A percentile compares a stretch with the other conserved stretches of the same genome.
Evolutionary conservation across 1,284 basidiomycete species (phyloP).

Genomic region (Cystobasidium slooffiae): DNA sequence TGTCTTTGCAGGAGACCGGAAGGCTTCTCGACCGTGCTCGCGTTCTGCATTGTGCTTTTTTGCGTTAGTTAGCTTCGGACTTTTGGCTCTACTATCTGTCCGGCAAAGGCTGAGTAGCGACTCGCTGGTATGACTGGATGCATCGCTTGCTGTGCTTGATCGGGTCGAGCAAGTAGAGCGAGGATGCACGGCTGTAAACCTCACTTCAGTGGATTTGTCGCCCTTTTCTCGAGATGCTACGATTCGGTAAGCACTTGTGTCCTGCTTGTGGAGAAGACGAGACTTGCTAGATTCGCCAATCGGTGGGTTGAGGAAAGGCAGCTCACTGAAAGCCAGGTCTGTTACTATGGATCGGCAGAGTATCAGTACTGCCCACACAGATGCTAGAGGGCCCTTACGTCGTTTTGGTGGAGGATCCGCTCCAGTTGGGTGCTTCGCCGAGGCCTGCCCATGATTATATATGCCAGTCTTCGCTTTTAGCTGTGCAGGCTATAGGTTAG

Average conservation of each 20-base stretch:
- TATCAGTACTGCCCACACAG: not conserved
- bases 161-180: no score
- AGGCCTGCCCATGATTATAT: conserved; percentile 36
- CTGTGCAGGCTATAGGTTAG: conserved; percentile 3
- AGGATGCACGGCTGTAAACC: no score
- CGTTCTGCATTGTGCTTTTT: not conserved
- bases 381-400: not conserved
- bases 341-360: conserved; percentile 4
- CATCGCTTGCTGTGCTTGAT: no score
- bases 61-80: not conserved
- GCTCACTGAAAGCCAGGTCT: conserved; percentile 34
- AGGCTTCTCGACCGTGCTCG: not conserved
- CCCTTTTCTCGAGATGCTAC: no score
- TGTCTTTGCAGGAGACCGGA: not conserved
- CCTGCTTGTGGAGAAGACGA: not conserved
- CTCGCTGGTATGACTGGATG: no score
- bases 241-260: not conserved
- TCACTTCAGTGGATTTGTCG: no score
- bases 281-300: not conserved
- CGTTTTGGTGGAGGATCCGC: not conserved
- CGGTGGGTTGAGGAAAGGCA: conserved; percentile 32
- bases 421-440: not conserved
- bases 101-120: no score
- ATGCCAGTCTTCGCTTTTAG: conserved; percentile 38
- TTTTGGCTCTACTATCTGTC: not conserved